Conservation (phyloP, 768 basidiomycete species). For the Russula brevipes region DNA sequence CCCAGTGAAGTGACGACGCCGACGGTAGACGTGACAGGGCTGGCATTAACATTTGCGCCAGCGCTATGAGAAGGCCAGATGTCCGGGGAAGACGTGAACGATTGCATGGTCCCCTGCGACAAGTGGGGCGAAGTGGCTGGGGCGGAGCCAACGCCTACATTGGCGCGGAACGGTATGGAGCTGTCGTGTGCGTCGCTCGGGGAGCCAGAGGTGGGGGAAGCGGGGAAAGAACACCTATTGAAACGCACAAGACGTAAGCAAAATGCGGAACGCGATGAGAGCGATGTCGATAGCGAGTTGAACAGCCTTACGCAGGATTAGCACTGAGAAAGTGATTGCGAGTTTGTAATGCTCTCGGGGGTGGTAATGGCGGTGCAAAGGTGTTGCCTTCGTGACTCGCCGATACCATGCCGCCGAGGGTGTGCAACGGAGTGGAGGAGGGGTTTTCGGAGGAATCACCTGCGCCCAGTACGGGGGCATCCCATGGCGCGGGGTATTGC, state of each 20-base stretch:
- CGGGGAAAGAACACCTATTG: constrained; percentile 4
- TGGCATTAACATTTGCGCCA: not conserved
- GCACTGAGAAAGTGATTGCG: constrained; percentile 3
- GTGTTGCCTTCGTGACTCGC: constrained; percentile 12
- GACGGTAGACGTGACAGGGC: not conserved
- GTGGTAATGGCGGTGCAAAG: constrained; percentile 4
- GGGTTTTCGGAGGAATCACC: constrained; percentile 6
- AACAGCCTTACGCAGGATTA: constrained; percentile 9
- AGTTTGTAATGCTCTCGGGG: not conserved
- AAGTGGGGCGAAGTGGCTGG: constrained; percentile 1
- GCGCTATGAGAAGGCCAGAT: constrained; percentile 12
- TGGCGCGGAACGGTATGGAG: not conserved
- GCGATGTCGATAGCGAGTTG: not conserved
- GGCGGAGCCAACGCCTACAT: constrained; percentile 1
- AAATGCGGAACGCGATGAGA: not conserved
- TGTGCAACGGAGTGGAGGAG: constrained; percentile 1
- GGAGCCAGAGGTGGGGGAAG: constrained; percentile 8
- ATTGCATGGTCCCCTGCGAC: not conserved
- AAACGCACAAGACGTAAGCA: not conserved
- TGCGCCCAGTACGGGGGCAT: constrained; percentile 5
- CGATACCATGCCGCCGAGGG: constrained; percentile 12
- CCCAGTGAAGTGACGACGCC: not conserved
- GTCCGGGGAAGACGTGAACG: constrained; percentile 9
- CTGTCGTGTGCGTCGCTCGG: constrained; percentile 7
- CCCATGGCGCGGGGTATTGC: constrained; percentile 9